Conservation (phyloP, 164 flowering plant species). For the Aristolochia fimbriata region DNA sequence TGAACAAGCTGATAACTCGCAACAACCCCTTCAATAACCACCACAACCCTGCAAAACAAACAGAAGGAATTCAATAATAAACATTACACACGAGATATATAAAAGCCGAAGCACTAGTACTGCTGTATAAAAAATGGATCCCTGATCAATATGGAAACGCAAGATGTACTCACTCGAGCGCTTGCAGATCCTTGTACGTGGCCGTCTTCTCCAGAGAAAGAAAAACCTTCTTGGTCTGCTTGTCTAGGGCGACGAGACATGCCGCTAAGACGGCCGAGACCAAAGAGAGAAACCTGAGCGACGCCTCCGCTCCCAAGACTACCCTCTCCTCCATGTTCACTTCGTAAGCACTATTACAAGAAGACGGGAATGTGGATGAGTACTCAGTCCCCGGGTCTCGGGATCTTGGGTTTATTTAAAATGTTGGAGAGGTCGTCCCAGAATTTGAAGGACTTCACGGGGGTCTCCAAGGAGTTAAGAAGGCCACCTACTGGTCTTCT, state of each 20-base stretch:
- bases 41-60: constrained; percentile 21
- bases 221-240: constrained; percentile 33
- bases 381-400: no score
- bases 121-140: no score
- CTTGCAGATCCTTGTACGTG: constrained; percentile 34
- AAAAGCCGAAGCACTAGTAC: no score
- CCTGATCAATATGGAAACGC: no score
- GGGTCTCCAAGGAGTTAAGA: no score
- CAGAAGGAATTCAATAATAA: neutral
- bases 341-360: no score
- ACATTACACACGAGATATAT: no score
- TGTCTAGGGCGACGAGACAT: constrained; percentile 34
- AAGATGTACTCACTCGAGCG: constrained; percentile 39
- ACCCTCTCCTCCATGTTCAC: constrained; percentile 5
- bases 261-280: constrained; percentile 23
- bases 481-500: no score
- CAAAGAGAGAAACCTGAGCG: constrained; percentile 23
- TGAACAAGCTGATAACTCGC: constrained; percentile 57
- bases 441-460: no score
- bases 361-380: no score
- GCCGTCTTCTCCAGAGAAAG: constrained; percentile 20
- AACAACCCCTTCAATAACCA: constrained; percentile 30
- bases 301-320: constrained; percentile 14
- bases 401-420: no score
- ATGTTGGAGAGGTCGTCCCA: no score